These are phyloP conservation scores for Podaxis mareebaensis DNA, from an alignment of 768 basidiomycete species.

Conservation along the genomic window DNA sequence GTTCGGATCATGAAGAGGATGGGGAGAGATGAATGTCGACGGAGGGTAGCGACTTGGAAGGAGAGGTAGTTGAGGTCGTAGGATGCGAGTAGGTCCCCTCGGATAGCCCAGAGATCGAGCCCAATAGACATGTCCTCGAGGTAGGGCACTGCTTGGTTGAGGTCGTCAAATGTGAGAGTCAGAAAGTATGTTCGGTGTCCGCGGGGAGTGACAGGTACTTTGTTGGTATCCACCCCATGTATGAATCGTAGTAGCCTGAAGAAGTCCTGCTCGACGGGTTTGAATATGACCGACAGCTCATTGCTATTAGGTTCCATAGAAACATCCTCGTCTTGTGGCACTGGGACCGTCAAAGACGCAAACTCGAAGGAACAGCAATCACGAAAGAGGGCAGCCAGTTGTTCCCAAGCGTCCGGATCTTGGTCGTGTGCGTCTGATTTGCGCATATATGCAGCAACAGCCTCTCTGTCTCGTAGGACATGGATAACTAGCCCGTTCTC, in stretches of 20 bases:
- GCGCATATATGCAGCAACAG: conserved; percentile 66
- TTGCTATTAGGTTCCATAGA: conserved; percentile 20
- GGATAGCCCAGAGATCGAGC: conserved; percentile 74
- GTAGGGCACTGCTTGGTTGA: conserved; percentile 52
- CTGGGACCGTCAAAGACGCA: conserved; percentile 50
- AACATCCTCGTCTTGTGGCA: conserved; percentile 22
- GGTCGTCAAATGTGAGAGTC: conserved; percentile 71
- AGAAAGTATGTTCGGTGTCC: conserved; percentile 68
- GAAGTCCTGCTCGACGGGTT: conserved; percentile 50
- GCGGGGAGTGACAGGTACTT: conserved; percentile 33
- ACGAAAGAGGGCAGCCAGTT: conserved; percentile 63
- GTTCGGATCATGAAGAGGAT: conserved; percentile 80
- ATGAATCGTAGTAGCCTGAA: conserved; percentile 72
- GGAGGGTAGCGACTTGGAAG: conserved; percentile 63
- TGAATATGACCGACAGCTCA: conserved; percentile 23
- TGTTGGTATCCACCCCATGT: conserved; percentile 56
- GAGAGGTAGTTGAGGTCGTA: conserved; percentile 51
- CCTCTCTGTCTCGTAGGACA: conserved; percentile 65
- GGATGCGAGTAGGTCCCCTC: conserved; percentile 67
- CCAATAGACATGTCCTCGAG: conserved; percentile 63
- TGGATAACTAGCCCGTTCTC: conserved; percentile 66
- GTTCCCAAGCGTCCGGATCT: conserved; percentile 61
- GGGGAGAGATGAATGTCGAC: conserved; percentile 62
- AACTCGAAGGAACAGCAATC: conserved; percentile 70
- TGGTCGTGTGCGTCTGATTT: conserved; percentile 61